These are phyloP conservation scores for Cokeromyces recurvatus DNA, from an alignment of 371 early-diverging fungal species.

Conservation along the genomic window DNA sequence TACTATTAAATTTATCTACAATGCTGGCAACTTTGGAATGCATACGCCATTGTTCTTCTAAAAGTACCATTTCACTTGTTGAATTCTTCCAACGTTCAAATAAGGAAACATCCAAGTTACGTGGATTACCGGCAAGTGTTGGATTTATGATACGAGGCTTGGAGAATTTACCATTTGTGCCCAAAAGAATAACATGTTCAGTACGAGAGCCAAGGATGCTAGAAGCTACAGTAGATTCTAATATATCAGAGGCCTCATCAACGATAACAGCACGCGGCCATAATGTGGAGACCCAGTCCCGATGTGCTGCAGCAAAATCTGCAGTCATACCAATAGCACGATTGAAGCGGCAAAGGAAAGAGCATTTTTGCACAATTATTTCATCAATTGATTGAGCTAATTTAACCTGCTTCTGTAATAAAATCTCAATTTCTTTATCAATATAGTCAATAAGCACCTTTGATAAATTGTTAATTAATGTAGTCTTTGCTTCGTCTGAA, in stretches of 20 bases:
- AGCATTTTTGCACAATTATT: conserved; percentile 17
- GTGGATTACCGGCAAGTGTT: conserved; percentile 9
- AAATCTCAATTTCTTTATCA: conserved; percentile 22
- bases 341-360: conserved; percentile 23
- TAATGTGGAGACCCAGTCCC: conserved; percentile 17
- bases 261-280: conserved; percentile 33
- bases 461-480: conserved; percentile 7
- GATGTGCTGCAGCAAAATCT: conserved; percentile 33
- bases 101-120: conserved; percentile 22
- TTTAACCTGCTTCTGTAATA: conserved; percentile 22
- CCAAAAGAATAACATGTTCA: conserved; percentile 38
- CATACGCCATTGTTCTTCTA: conserved; percentile 47
- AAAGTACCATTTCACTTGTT: conserved; percentile 14
- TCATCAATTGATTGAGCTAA: conserved; percentile 17
- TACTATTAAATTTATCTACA: conserved; percentile 16
- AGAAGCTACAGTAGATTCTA: conserved; percentile 20
- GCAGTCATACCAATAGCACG: conserved; percentile 39
- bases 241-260: conserved; percentile 31
- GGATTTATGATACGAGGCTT: conserved; percentile 11
- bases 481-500: background rate
- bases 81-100: conserved; percentile 37
- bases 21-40: conserved; percentile 17
- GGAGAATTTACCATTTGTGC: conserved; percentile 6
- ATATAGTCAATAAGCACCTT: conserved; percentile 13
- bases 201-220: conserved; percentile 18